Evolutionary conservation across 306 rosid genomes (phyloP), one percentile per base, ranked within the genome.

Genomic region (Canavalia gladiata): DNA sequence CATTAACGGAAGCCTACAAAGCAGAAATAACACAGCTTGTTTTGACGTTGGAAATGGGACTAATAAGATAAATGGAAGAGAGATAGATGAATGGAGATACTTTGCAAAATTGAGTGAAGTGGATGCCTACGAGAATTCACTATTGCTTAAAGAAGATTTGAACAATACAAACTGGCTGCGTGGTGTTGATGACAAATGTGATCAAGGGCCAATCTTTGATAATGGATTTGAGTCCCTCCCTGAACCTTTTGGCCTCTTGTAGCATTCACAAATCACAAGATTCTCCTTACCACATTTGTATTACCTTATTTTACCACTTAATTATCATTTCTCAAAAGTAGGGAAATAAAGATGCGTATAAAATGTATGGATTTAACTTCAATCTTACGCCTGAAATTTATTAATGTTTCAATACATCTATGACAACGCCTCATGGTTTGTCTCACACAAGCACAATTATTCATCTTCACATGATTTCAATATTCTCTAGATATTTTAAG

Each of bases 221-320:
- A 77, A 78, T 45, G 91, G 97, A 71, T 91, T 93, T 78, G 97
- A 90, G 83, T 33, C 87, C 47, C 87, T 93, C 84, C 97, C 93
- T 3, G 97, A 93, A 75, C 97, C 97, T 49, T 93, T 90, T 66
- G 90, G 88, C 47, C 90, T 88, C 86, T 83, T 81, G 10, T 91
- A 88, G 87, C 90, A 75, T 67, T 41, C 50, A 34, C 45, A 52
- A 45, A 2, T 18, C 25, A 18, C 25, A 18, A 9, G 78, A 82
- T 81, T 83, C 86, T 68, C 67, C 76, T 72, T 79, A 57, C 71
- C 64, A 49, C 50, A 57, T 73, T 37, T 76, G 55, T 81, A 63
- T 34, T 63, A n/a, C 72, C 73, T 5, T 43, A 47, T 9, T 66
- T 66, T 18, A 39, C n/a, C 1, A 8, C 34, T 25, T 18, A 9